Evolutionary conservation across 208 protist species (phyloP).

Genomic region (Kentomonas sorsogonicus): DNA sequence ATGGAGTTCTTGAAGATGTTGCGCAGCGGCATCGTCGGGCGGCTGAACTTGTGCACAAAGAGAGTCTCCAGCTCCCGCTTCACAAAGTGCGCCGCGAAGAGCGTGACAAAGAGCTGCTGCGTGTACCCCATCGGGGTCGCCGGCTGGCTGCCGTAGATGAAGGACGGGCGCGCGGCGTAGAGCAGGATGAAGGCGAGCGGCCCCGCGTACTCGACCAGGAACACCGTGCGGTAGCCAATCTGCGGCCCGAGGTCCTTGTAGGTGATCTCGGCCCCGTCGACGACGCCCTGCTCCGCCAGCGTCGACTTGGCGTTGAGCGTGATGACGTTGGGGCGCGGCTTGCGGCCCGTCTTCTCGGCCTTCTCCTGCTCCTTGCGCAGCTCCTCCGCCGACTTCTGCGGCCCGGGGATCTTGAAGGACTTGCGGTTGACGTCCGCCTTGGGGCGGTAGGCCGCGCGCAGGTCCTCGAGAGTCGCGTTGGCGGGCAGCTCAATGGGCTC

Average conservation of each 20-base stretch:
- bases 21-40: slow-evolving; percentile 91
- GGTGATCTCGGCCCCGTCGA: slow-evolving; percentile 48
- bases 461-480: slow-evolving; percentile 58
- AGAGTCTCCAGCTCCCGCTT: slow-evolving; percentile 93
- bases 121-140: slow-evolving; percentile 38
- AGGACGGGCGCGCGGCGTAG: slow-evolving; percentile 69
- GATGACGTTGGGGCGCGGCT: slow-evolving; percentile 32
- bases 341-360: slow-evolving; percentile 26
- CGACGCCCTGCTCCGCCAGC: slow-evolving; percentile 62
- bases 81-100: slow-evolving; percentile 90
- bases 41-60: slow-evolving; percentile 94
- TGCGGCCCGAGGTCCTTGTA: slow-evolving; percentile 93
- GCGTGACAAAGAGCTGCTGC: slow-evolving; percentile 72
- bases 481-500: slow-evolving; percentile 52
- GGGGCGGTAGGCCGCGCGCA: slow-evolving; percentile 63
- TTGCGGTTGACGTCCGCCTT: slow-evolving; percentile 57
- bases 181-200: slow-evolving; percentile 89
- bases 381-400: slow-evolving; percentile 17
- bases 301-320: slow-evolving; percentile 38
- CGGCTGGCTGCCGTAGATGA: slow-evolving; percentile 51
- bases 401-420: slow-evolving; percentile 55
- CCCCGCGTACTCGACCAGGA: slow-evolving; percentile 93
- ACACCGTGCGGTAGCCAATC: slow-evolving; percentile 92
- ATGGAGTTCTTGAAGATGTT: slow-evolving; percentile 95
- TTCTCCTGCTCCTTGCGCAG: too few relatives aligned